Conservation (phyloP, 2,329 filamentous ascomycete species). For the Hymenoscyphus fructigenus region DNA sequence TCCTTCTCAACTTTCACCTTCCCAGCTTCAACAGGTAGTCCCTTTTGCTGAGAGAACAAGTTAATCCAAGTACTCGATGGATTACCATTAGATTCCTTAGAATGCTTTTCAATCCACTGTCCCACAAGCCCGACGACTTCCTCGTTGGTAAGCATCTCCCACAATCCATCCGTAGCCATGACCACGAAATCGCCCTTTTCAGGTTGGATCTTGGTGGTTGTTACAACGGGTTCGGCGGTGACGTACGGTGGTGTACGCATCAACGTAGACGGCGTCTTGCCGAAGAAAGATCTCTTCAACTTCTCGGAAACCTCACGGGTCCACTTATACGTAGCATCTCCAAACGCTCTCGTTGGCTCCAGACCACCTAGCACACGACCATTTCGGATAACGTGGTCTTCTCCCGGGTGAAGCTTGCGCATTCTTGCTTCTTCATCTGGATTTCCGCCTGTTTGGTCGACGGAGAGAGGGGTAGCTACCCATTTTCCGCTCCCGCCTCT, state of each 20-base stretch:
- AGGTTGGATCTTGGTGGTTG: constrained; percentile 87
- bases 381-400: constrained; percentile 82
- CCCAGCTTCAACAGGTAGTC: constrained; percentile 74
- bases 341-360: constrained; percentile 91
- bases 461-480: constrained; percentile 84
- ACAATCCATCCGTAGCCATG: constrained; percentile 92
- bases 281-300: constrained; percentile 84
- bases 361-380: constrained; percentile 89
- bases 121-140: constrained; percentile 96
- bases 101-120: constrained; percentile 89
- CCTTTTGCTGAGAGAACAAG: constrained; percentile 55
- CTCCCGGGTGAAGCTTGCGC: constrained; percentile 82
- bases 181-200: constrained; percentile 92
- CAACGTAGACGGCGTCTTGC: constrained; percentile 70
- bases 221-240: constrained; percentile 92
- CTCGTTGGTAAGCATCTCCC: constrained; percentile 99
- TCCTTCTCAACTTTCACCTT: constrained; percentile 47
- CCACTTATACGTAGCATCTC: constrained; percentile 98
- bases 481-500: constrained; percentile 79
- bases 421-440: constrained; percentile 80
- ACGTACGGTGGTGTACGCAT: constrained; percentile 95
- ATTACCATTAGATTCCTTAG: constrained; percentile 31
- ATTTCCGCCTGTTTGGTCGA: constrained; percentile 91
- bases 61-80: constrained; percentile 64
- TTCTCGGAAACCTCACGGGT: constrained; percentile 78